Base-by-base conservation (phyloP, 2,329 filamentous ascomycete species). In the Nigrospora sphaerica region DNA sequence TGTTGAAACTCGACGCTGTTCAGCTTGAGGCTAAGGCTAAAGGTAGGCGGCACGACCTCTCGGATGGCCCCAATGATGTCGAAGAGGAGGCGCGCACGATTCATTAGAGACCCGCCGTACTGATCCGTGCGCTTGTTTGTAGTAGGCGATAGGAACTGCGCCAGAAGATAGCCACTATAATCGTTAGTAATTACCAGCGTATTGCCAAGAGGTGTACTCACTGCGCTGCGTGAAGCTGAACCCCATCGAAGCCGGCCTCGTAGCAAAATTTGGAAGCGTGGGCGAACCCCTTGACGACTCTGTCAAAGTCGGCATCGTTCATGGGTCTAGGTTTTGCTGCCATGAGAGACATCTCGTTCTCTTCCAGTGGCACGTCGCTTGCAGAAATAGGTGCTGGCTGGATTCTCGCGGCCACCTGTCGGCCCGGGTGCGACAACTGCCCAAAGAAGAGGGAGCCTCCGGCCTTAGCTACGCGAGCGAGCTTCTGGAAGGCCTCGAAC, bases 391-490 rank as follows among this genome's bases (percentile, higher is more conserved):
- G 74, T 52, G 75, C 55, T 48, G 65, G 60, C 49, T 78, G 70
- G 35, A 80, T 66, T 2, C 52, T 52, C 10, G 60, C 51, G 12
- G 63, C 54, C 12, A 70, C 70, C 53, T 80, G 76, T 1, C 77
- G 68, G 12, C 79, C 78, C 0, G 78, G 77, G 56, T 83, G 78
- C 47, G 66, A 71, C 46, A 82, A 70, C 54, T 83, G 79, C 2
- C 62, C 77, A 14, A 81, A 63, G 42, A 80, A 68, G 35, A 81
- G 61, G 44, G 63, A 69, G 5, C 78, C 78, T 19, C 77, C 63
- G 37, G 66, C 67, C 59, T 78, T 80, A 4, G 66, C 65, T 4
- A 60, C 65, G 4, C 61, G 62, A 2, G 75, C 77, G 50, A 80
- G 56, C 38, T 68, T 65, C 50, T 66, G 69, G 65, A 80, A 81